phyloP scores from a whole-genome alignment of 2,329 filamentous ascomycete species.

The Aspergillus costaricaensis region DNA sequence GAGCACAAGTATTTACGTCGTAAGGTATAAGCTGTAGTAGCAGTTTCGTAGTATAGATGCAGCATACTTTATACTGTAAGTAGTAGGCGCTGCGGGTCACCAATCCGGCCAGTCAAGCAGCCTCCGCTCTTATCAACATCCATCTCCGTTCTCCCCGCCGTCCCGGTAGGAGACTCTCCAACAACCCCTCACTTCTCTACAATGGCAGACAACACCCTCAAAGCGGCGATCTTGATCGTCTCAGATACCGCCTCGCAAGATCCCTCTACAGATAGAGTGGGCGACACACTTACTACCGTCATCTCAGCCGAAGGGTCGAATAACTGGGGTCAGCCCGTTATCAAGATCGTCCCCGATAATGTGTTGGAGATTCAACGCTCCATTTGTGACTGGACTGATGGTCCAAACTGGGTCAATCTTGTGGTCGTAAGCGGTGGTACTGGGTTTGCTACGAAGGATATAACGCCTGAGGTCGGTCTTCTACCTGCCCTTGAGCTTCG shows the following conservation, averaged over 20 bases:
- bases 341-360: conserved; percentile 78
- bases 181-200: conserved; percentile 6
- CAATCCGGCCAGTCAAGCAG: background rate
- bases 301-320: conserved; percentile 67
- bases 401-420: conserved; percentile 65
- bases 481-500: background rate
- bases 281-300: conserved; percentile 65
- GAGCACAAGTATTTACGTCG: background rate
- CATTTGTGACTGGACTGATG: conserved; percentile 73
- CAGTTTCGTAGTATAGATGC: background rate
- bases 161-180: background rate
- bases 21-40: background rate
- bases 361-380: conserved; percentile 71
- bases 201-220: conserved; percentile 52
- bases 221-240: conserved; percentile 77
- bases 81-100: background rate
- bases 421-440: conserved; percentile 90
- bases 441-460: conserved; percentile 82
- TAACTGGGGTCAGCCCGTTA: conserved; percentile 70
- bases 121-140: background rate
- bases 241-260: conserved; percentile 87
- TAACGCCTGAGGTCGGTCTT: conserved; percentile 76
- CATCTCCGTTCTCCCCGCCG: background rate
- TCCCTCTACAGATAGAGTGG: conserved; percentile 75
- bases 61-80: background rate